Base-by-base conservation (phyloP, 2,329 filamentous ascomycete species). In the Aspergillus floridensis region DNA sequence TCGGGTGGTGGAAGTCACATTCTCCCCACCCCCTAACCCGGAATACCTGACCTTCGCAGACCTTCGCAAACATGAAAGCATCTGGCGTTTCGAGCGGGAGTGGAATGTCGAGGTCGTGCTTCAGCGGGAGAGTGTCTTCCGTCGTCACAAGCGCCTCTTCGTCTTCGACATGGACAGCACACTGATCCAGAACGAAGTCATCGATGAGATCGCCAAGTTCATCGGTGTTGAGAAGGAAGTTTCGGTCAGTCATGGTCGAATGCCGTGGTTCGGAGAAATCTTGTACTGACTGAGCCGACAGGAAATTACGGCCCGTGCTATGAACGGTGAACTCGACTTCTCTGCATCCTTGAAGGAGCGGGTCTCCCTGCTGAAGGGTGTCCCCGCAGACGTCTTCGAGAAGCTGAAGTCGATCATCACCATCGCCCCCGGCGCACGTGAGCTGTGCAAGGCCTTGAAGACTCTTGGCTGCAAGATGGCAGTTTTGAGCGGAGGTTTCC, bases 121-220 rank as follows among this genome's bases (percentile, higher is more conserved):
- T 63, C 91, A 96, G 75, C 77, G 77, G 46, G 90, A 93, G 71
- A 84, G 81, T 31, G 81, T 93, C 32, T 92, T 88, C 81, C 83
- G 92, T 59, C 84, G 88, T 29, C 86, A 96, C 76, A 93, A 93
- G 65, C 86, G 93, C 8, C 82, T 98, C 11, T 92, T 93, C 3
- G 91, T 97, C 32, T 99, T 99, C 71, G 95, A 99, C 76, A 99
- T 99, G 95, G 95, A 99, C 79, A 95, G 90, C 75, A 99, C 95
- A 0, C 84, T 99, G 61, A 98, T 99, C 73, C 90, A 93, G 56
- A 93, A 99, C 75, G 95, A 99, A 79, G 93, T 97, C 61, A 98
- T 99, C 72, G 95, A 99, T 75, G 88, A 98, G 69, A 88, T 99
- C 58, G 95, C 95, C 4, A 87, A 89, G 56, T 89, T 89, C 41